These are phyloP conservation scores for Colletotrichum euphorbiae DNA, from an alignment of 2,329 filamentous ascomycete genomes.

Conservation along the genomic window DNA sequence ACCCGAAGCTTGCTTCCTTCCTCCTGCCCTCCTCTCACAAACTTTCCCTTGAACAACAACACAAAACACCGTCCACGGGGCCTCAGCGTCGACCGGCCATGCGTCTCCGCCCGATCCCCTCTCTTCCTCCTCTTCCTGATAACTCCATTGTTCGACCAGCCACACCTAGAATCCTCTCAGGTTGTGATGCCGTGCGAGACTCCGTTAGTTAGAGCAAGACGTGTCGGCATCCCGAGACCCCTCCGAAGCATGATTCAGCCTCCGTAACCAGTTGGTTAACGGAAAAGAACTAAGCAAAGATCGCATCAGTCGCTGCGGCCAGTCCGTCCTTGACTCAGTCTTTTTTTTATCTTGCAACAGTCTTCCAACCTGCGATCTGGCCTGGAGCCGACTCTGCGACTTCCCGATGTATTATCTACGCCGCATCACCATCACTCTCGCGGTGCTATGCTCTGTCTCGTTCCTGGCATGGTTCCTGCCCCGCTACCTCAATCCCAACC, in stretches of 20 bases:
- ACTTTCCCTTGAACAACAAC: constrained; percentile 29
- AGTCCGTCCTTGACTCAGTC: neutral
- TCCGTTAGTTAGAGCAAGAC: constrained; percentile 32
- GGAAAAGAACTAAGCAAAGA: constrained; percentile 6
- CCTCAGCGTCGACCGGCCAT: constrained; percentile 35
- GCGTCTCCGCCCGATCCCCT: constrained; percentile 33
- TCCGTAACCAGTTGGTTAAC: constrained; percentile 23
- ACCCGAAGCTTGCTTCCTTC: constrained; percentile 35
- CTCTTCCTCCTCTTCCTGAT: neutral
- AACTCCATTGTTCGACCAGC: constrained; percentile 10
- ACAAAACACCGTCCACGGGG: constrained; percentile 36
- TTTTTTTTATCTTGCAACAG: neutral
- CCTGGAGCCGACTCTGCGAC: constrained; percentile 28
- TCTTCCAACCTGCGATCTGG: constrained; percentile 16
- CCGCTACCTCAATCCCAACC: constrained; percentile 70
- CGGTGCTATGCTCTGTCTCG: constrained; percentile 57
- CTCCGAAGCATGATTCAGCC: constrained; percentile 34
- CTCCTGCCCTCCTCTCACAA: constrained; percentile 23
- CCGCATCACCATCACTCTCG: constrained; percentile 53
- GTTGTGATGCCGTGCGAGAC: constrained; percentile 35
- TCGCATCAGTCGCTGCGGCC: constrained; percentile 11
- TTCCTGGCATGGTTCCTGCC: constrained; percentile 64
- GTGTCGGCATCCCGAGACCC: constrained; percentile 37
- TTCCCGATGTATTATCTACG: constrained; percentile 61
- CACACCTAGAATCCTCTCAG: neutral